Evolutionary conservation across 306 rosid species (phyloP).

Genomic region (Macrotyloma uniflorum): DNA sequence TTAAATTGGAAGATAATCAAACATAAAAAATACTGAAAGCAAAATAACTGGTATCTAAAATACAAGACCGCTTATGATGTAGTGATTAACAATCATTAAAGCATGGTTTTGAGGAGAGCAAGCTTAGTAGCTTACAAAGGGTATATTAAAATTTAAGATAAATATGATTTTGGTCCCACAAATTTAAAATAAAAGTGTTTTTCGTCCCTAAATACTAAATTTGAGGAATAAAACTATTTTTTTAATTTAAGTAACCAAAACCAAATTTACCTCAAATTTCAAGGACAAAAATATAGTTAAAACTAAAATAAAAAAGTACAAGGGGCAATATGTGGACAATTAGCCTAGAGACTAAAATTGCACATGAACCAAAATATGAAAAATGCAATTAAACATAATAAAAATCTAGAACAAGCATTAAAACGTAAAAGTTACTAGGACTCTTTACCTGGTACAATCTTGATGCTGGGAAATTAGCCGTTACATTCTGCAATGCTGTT

Average conservation of each 20-base stretch:
- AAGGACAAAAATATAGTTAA: too few species aligned
- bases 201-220: too few species aligned
- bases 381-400: background rate
- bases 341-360: background rate
- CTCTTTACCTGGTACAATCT: conserved; percentile 68
- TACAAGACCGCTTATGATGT: background rate
- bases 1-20: conserved; percentile 5
- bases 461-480: conserved; percentile 77
- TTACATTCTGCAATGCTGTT: conserved; percentile 61
- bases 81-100: conserved; percentile 3
- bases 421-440: conserved; percentile 31
- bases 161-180: too few species aligned
- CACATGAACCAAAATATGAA: background rate
- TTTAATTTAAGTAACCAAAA: too few species aligned
- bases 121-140: background rate
- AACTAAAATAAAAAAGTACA: background rate
- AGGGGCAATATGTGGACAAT: background rate
- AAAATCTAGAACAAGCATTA: conserved; percentile 11
- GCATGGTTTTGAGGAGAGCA: background rate
- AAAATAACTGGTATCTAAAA: background rate
- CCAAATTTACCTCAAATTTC: too few species aligned
- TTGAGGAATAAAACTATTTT: too few species aligned
- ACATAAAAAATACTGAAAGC: background rate
- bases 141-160: too few species aligned
- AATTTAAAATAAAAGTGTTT: too few species aligned